Base-by-base conservation (phyloP, 2,329 filamentous ascomycete species). In the Thielaviopsis populi region DNA sequence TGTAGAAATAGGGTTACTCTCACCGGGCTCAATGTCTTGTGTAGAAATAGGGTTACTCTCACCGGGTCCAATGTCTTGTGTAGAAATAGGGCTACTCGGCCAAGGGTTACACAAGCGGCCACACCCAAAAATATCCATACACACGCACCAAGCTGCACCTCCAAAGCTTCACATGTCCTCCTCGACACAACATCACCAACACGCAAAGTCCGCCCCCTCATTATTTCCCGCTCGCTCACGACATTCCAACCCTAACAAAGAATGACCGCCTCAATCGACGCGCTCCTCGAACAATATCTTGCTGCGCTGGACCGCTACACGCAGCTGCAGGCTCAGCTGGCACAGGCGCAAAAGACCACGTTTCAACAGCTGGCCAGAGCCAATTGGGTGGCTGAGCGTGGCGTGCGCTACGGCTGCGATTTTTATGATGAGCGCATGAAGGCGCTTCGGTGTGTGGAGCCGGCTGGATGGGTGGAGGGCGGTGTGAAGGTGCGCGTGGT, bases 341-440 rank as follows among this genome's bases (percentile, higher is more conserved):
- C 77, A 53, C 70, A 72, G 13, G 74, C 81, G 22, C 80, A 89
- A 67, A 75, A 79, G 22, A 74, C 75, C 61, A 78, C 87, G 67
- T 82, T 78, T 70, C 79, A 81, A 64, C 74, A 77, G 68, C 77
- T 91, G 48, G 85, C 88, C n/a, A 81, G 87, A 65, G 88, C 88
- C 67, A 90, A 91, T 74, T 91, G 89, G 73, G 76, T 81, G 33
- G 83, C 82, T n/a, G 78, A 83, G 70, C 76, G 81, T 13, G 81
- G 84, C 40, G 72, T 83, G 67, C 78, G 83, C 50, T 91, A 87
- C 71, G 87, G 87, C 2, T 79, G 77, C 67, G 85, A 89, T 69
- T 80, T 82, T 70, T 92, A 88, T 71, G 87, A 91, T 72, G 80
- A 83, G 68, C 80, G 88, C 58, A 89, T 89, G 83, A 83, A 83